Percentiles rank a stretch among this genome's conserved stretches.
These are phyloP conservation scores for Apiotrichum brassicae DNA, from an alignment of 1,284 basidiomycete genomes.

Conservation along the genomic window DNA sequence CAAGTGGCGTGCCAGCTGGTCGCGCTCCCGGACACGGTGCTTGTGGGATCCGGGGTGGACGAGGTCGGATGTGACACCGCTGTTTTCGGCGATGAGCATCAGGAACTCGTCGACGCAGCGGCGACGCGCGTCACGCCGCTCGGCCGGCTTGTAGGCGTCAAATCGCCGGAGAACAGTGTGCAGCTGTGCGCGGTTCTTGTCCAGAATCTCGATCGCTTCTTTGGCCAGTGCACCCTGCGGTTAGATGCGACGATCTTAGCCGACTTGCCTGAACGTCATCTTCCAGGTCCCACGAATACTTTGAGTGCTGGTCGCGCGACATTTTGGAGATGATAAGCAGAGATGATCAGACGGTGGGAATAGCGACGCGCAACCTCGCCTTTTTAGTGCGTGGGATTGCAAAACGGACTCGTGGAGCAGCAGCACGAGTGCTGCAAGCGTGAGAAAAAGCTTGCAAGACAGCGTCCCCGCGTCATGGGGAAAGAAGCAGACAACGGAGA, in stretches of 20 bases:
- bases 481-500: too few relatives aligned
- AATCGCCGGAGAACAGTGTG: neutral
- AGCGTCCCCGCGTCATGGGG: too few relatives aligned
- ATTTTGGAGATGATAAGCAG: slow-evolving; percentile 14
- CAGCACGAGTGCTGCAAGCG: too few relatives aligned
- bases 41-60: neutral
- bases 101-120: slow-evolving; percentile 2
- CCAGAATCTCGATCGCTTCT: neutral
- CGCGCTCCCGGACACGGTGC: neutral
- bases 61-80: neutral
- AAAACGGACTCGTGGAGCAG: too few relatives aligned
- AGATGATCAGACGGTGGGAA: too few relatives aligned
- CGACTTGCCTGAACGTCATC: neutral
- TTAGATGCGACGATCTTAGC: neutral
- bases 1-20: neutral
- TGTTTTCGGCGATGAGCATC: neutral
- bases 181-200: neutral
- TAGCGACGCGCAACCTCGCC: too few relatives aligned
- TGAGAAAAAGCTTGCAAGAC: too few relatives aligned
- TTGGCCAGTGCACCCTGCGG: neutral
- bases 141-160: neutral
- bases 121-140: neutral
- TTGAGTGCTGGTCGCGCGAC: neutral
- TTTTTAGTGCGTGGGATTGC: too few relatives aligned
- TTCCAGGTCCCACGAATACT: neutral